Conservation (phyloP, 352 stramenopile species). For the Lagenidium sp. region DNA sequence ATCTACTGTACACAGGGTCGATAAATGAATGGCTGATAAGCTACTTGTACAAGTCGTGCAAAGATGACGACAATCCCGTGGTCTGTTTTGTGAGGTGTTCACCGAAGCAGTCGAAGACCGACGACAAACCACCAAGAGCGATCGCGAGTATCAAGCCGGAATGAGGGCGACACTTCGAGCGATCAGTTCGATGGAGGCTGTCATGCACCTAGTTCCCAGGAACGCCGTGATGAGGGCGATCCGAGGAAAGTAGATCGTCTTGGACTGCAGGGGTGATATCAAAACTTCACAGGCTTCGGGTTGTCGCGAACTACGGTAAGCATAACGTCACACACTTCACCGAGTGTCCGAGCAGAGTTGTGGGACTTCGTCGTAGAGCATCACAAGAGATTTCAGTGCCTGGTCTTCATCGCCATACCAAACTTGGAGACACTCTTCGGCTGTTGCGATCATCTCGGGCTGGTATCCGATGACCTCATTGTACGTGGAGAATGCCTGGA, state of each 20-base stretch:
- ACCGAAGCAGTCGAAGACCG: no score
- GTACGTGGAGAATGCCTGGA: conserved; percentile 68
- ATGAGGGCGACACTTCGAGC: conserved; percentile 28
- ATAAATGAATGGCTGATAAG: no score
- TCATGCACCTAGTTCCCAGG: no score
- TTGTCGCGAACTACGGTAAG: neutral
- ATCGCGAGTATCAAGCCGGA: conserved; percentile 21
- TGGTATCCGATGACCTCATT: conserved; percentile 53
- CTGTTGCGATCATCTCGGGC: conserved; percentile 39
- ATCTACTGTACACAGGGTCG: no score
- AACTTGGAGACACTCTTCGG: conserved; percentile 40
- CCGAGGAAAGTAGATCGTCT: neutral
- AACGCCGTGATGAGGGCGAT: conserved; percentile 16
- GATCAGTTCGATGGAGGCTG: neutral
- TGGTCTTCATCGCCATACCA: conserved; percentile 54
- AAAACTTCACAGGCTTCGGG: neutral
- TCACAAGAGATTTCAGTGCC: conserved; percentile 52
- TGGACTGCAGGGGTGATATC: no score
- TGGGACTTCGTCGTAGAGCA: conserved; percentile 43
- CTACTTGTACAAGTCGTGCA: no score
- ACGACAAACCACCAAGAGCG: no score
- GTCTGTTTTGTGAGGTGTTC: no score
- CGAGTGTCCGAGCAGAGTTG: conserved; percentile 18
- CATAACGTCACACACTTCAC: neutral
- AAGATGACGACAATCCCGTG: no score